Percentiles rank a stretch among this genome's conserved stretches.
Conservation (phyloP, 495 filamentous ascomycete genomes). For the Aspergillus steynii region DNA sequence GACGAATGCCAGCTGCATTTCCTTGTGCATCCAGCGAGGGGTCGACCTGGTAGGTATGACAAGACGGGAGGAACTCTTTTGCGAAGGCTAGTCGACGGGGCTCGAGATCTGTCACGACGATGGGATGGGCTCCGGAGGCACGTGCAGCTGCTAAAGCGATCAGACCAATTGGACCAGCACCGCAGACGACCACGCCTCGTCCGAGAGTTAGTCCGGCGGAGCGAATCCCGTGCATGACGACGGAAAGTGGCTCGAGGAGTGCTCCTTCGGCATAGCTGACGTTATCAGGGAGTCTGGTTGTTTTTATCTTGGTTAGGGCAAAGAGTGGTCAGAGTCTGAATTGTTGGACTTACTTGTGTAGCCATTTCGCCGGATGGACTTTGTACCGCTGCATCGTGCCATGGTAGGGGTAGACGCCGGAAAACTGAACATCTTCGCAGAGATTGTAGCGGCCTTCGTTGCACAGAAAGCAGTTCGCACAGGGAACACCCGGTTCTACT, state of each 20-base stretch:
- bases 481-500: slow-evolving; percentile 73
- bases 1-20: slow-evolving; percentile 54
- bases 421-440: slow-evolving; percentile 70
- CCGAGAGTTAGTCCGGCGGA: slow-evolving; percentile 53
- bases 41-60: slow-evolving; percentile 54
- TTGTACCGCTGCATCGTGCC: slow-evolving; percentile 61
- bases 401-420: slow-evolving; percentile 58
- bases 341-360: slow-evolving; percentile 39
- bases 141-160: slow-evolving; percentile 60
- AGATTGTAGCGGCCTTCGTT: slow-evolving; percentile 72
- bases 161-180: slow-evolving; percentile 75
- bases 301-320: not conserved
- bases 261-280: slow-evolving; percentile 68
- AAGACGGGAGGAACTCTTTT: slow-evolving; percentile 55
- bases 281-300: slow-evolving; percentile 52
- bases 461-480: slow-evolving; percentile 64
- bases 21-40: slow-evolving; percentile 42
- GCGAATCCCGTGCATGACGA: slow-evolving; percentile 69
- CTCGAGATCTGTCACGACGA: slow-evolving; percentile 66
- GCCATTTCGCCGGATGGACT: slow-evolving; percentile 62
- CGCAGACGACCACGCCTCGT: slow-evolving; percentile 66
- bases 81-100: slow-evolving; percentile 57
- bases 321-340: too few species aligned
- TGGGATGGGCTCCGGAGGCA: slow-evolving; percentile 62
- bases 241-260: slow-evolving; percentile 72